Conservation (phyloP, 352 stramenopile genomes). For the Pythium oligandrum region DNA sequence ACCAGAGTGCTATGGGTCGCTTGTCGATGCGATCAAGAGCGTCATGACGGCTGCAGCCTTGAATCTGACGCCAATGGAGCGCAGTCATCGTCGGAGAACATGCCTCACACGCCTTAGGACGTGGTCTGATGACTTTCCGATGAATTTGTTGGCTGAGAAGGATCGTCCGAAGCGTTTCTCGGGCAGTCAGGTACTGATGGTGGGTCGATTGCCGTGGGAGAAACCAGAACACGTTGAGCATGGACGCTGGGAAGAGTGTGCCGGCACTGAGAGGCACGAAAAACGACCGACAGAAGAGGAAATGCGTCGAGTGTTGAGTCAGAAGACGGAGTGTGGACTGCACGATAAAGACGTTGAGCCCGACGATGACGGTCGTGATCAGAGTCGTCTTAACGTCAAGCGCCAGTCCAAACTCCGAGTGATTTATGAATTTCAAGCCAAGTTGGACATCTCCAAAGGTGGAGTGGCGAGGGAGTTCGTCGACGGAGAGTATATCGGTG, state of each 20-base stretch:
- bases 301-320: constrained; percentile 1
- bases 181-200: background rate
- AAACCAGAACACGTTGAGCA: constrained; percentile 17
- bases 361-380: constrained; percentile 1
- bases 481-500: constrained; percentile 6
- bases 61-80: background rate
- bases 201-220: background rate
- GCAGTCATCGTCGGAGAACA: background rate
- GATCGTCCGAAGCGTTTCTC: background rate
- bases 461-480: constrained; percentile 1
- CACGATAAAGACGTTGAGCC: background rate
- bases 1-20: constrained; percentile 11
- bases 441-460: constrained; percentile 1
- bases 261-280: constrained; percentile 17
- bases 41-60: constrained; percentile 7
- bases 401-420: constrained; percentile 11
- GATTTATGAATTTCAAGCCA: constrained; percentile 1
- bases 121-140: constrained; percentile 2
- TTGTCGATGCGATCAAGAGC: constrained; percentile 11
- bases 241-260: constrained; percentile 6
- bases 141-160: background rate
- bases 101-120: background rate
- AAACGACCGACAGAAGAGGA: constrained; percentile 11
- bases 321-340: background rate
- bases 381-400: constrained; percentile 9